Base-by-base conservation (phyloP, 768 basidiomycete genomes). In the Boletus bicolor region DNA sequence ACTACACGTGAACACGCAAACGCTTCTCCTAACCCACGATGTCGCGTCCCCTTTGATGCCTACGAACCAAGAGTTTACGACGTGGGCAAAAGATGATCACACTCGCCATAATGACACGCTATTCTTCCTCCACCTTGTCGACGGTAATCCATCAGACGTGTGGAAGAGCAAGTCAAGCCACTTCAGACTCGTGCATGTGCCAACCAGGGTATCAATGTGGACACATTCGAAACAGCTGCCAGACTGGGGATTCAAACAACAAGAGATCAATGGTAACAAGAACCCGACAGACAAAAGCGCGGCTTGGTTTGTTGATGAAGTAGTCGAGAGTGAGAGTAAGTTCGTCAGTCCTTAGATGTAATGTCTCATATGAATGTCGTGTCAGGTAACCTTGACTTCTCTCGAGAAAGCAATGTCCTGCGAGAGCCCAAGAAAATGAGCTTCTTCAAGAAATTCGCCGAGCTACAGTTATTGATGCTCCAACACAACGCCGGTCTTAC, bases 401-500 rank as follows among this genome's bases (percentile, higher is more conserved):
- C n/a, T 77, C 75, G 26, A 78, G 73, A 52, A 73, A 70, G 72
- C 14, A 79, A 80, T 24, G 64, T 46, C n/a, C 53, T 76, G 12
- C 93, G 90, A 69, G 75, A 82, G 52, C 88, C 91, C 19, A 94
- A 91, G 75, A 77, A 76, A 50, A 81, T 93, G 77, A 89, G 85
- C 71, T 99, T 99, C 75, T 91, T 99, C 80, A 87, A 79, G 71
- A 98, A 99, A 74, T 98, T 95, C 65, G 83, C 77, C 30, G 96
- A 99, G 71, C 77, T 98, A 34, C 97, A 99, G 66, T 74, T 96
- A 43, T 76, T 96, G 53, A 98, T 98, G 96, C 75, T 98, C 61
- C 93, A 97, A 68, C 97, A 99, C 77, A 99, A 99, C 65, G 95
- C 97, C n/a, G 97, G 94, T 21, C 78, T 99, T 60, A 96, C 93